Percentiles rank a stretch among this genome's conserved stretches.
phyloP scores from a whole-genome alignment of 139 green algal genomes.

The Picochlorum sp. region DNA sequence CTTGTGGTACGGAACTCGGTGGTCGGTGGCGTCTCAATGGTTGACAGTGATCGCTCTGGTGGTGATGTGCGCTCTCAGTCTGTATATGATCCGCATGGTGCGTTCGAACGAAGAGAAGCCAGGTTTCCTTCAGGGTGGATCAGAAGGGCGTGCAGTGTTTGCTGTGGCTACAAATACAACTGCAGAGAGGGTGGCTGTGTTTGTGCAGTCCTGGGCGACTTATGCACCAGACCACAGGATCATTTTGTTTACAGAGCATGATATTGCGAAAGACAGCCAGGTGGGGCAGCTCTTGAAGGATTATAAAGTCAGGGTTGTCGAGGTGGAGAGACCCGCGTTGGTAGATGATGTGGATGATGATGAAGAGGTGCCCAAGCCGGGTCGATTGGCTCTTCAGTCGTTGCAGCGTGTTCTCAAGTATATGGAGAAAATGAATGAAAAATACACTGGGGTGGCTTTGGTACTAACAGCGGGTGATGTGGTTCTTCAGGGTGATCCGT shows the following conservation, averaged over 20 bases:
- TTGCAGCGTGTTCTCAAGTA: slow-evolving; percentile 1
- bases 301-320: background rate
- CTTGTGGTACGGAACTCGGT: too few species aligned
- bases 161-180: background rate
- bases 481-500: slow-evolving; percentile 8
- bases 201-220: slow-evolving; percentile 5
- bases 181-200: slow-evolving; percentile 7
- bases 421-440: background rate
- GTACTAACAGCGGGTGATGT: background rate
- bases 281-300: background rate
- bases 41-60: too few species aligned
- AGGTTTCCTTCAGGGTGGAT: too few species aligned
- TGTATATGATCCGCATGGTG: too few species aligned
- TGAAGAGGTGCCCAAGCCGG: slow-evolving; percentile 2
- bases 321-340: background rate
- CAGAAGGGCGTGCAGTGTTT: background rate
- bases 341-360: slow-evolving; percentile 5
- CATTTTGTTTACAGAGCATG: slow-evolving; percentile 5
- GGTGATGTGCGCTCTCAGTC: too few species aligned
- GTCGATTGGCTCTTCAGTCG: background rate
- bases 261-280: background rate
- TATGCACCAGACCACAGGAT: background rate
- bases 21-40: too few species aligned
- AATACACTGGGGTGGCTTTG: background rate
- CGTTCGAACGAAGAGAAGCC: too few species aligned